Evolutionary conservation across 176 grass and related monocot genomes (phyloP).

Genomic region (Musa beccarii): DNA sequence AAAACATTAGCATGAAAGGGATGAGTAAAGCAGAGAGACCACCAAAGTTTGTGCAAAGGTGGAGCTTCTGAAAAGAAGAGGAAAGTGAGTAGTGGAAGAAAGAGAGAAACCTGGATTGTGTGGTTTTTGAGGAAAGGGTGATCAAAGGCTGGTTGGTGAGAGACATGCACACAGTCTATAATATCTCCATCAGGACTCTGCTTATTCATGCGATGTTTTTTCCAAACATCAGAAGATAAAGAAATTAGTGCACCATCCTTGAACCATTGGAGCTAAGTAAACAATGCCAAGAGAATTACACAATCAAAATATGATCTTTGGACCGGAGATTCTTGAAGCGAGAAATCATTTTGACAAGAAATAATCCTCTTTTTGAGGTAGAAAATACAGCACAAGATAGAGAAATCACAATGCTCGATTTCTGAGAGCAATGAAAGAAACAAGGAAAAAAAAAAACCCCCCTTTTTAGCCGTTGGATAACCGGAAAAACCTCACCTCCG

Average conservation of each 20-base stretch:
- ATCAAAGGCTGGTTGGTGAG: slow-evolving; percentile 86
- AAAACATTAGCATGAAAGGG: not conserved
- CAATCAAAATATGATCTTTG: not conserved
- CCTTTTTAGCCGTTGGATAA: too few species aligned
- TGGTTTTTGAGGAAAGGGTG: slow-evolving; percentile 91
- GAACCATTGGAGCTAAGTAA: not conserved
- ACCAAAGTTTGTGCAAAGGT: not conserved
- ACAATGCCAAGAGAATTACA: not conserved
- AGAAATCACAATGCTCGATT: too few species aligned
- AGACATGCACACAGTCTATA: slow-evolving; percentile 91
- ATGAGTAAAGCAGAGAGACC: not conserved
- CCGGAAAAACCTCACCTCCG: too few species aligned
- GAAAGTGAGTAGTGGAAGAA: not conserved
- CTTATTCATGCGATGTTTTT: not conserved
- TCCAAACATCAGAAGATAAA: not conserved
- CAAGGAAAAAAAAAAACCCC: too few species aligned
- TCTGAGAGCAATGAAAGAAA: too few species aligned
- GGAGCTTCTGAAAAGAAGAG: not conserved
- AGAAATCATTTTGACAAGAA: too few species aligned
- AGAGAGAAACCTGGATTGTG: slow-evolving; percentile 56
- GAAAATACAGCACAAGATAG: too few species aligned
- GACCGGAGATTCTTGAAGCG: not conserved
- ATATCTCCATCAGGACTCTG: slow-evolving; percentile 42
- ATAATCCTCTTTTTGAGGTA: too few species aligned
- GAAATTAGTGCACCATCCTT: not conserved